Base-by-base conservation (phyloP, 768 basidiomycete genomes). In the Trametes cubensis region DNA sequence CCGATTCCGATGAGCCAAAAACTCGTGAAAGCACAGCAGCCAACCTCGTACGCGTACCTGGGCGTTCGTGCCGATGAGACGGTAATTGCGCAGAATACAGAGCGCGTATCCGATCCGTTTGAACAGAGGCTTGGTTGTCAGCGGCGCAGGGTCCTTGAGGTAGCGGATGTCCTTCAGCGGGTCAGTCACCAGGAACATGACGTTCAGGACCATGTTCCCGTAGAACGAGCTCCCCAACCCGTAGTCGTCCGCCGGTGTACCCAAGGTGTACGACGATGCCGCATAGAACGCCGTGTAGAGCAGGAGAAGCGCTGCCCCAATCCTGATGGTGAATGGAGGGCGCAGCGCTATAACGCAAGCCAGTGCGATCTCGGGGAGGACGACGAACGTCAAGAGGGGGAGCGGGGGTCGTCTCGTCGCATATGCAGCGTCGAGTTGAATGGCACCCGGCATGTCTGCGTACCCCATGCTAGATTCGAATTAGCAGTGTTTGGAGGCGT, bases 51-150 rank as follows among this genome's bases (percentile, higher is more conserved):
- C 3, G 28, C 28, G 10, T 34, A 68, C 67, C 62, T 68, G 57
- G 23, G 42, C 52, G 10, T 49, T 63, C 60, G 62, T 66, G 8
- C 67, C 67, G 18, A 68, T 50, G 11, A 62, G 62, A 15, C 67
- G 58, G 2, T 18, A 23, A 26, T 56, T 66, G 17, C 25, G 18
- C 8, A 58, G 13, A 6, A 62, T 25, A 23, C 64, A 64, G 21
- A 56, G 8, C 7, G 45, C 47, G 23, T 58, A 52, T 34, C 55
- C 60, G 8, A 55, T 28, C 15, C 55, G 25, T 14, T 40, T 20
- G 40, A 18, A 52, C 26, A 66, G 5, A 2, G 64, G 41, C 46
- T 46, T 49, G 5, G 45, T 47, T n/a, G 44, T 48, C 39, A 49
- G 25, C 15, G 46, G 21, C 4, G 38, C 41, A 2, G 41, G 26